Evolutionary conservation across 169 alveolate species (phyloP).

Genomic region (Plasmodium cynomolgi): DNA sequence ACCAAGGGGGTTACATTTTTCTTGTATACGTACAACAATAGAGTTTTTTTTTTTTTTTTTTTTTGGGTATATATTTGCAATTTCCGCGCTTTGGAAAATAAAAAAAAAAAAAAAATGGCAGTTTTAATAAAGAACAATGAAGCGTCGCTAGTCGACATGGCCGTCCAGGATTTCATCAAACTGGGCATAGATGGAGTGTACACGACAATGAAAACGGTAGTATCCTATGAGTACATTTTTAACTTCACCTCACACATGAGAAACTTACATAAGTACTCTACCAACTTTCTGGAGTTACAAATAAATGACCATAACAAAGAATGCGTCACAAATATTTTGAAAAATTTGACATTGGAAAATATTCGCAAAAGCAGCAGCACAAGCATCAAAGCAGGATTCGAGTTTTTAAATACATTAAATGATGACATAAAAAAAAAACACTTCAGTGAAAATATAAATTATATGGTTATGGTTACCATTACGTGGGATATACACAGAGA

Average conservation of each 20-base stretch:
- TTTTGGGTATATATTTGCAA: neutral
- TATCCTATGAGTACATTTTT: conserved; percentile 47
- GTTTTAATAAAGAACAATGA: conserved; percentile 27
- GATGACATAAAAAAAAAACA: conserved; percentile 53
- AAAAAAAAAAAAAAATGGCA: conserved; percentile 43
- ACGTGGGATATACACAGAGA: conserved; percentile 13
- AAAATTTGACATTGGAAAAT: conserved; percentile 29
- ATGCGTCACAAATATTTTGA: conserved; percentile 33
- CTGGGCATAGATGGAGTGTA: conserved; percentile 63
- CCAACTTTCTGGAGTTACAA: conserved; percentile 37
- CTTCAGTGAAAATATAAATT: conserved; percentile 49
- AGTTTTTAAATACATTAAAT: conserved; percentile 42
- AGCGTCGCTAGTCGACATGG: conserved; percentile 46
- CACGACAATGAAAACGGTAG: conserved; percentile 60
- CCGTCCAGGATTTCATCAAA: conserved; percentile 33
- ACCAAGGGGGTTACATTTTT: neutral
- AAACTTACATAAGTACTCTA: conserved; percentile 28
- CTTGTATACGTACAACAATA: neutral
- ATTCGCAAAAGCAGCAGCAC: conserved; percentile 19
- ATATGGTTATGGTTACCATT: conserved; percentile 52
- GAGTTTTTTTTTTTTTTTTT: neutral
- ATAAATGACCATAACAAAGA: conserved; percentile 12
- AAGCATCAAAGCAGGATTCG: conserved; percentile 48
- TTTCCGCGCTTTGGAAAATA: neutral
- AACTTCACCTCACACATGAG: conserved; percentile 61